Evolutionary conservation across 441 rosid species (phyloP).

Genomic region (Melastoma candidum): DNA sequence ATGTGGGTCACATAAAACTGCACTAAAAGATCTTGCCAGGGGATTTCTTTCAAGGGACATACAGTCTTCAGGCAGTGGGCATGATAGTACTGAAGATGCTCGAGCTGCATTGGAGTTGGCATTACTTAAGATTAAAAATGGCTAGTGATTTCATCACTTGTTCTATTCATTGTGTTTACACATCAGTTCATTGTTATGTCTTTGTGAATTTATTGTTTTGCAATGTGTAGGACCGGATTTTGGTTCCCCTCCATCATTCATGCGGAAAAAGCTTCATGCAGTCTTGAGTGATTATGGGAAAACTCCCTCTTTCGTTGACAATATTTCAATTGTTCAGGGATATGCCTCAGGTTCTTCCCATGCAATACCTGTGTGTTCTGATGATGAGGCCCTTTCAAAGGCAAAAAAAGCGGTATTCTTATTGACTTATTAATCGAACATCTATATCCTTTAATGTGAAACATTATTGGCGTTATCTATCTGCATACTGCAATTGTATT

Average conservation of each 20-base stretch:
- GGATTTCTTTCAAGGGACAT: conserved; percentile 79
- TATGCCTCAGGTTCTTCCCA: conserved; percentile 66
- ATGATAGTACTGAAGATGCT: conserved; percentile 94
- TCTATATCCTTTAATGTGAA: too few relatives aligned
- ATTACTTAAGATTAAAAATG: conserved; percentile 69
- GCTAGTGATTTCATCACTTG: conserved; percentile 26
- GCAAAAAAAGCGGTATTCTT: conserved; percentile 66
- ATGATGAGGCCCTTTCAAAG: conserved; percentile 71
- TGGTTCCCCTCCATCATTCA: conserved; percentile 61
- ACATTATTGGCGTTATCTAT: too few relatives aligned
- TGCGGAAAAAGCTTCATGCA: conserved; percentile 56
- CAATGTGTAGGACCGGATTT: conserved; percentile 69
- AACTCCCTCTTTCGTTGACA: conserved; percentile 63
- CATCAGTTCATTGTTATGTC: conserved; percentile 6
- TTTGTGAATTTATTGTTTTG: conserved; percentile 12
- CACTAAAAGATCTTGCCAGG: conserved; percentile 80
- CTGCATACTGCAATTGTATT: too few relatives aligned
- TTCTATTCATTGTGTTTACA: background rate
- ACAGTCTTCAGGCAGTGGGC: conserved; percentile 73
- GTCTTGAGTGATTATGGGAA: conserved; percentile 63
- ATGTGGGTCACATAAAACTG: conserved; percentile 63
- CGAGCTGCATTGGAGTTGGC: conserved; percentile 87
- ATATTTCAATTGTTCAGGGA: conserved; percentile 53
- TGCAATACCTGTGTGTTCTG: conserved; percentile 75
- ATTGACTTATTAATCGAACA: too few relatives aligned